Evolutionary conservation across 768 basidiomycete genomes (phyloP).

Genomic region (Podaxis sp.): DNA sequence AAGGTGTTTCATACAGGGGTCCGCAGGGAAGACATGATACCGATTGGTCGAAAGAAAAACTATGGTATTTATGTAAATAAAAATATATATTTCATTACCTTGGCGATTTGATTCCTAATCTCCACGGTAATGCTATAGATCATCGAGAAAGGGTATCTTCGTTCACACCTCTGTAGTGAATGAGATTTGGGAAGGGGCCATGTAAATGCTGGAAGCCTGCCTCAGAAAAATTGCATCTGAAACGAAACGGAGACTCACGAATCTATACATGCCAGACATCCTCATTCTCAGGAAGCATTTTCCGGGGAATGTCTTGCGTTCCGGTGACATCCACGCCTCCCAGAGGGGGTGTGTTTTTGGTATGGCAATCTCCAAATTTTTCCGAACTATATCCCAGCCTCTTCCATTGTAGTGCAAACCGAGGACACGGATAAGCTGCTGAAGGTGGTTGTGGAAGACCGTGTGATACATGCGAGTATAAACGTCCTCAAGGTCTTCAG

Average conservation of each 20-base stretch:
- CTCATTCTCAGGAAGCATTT: constrained; percentile 62
- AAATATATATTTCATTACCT: neutral
- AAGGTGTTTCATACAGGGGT: neutral
- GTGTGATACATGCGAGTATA: constrained; percentile 60
- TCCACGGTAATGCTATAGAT: neutral
- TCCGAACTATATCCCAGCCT: constrained; percentile 52
- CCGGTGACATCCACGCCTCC: constrained; percentile 49
- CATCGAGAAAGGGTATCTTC: constrained; percentile 12
- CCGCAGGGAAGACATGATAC: neutral
- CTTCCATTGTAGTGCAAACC: constrained; percentile 54
- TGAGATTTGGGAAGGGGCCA: constrained; percentile 54
- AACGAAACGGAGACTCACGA: constrained; percentile 36
- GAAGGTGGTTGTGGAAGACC: constrained; percentile 58
- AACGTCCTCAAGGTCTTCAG: constrained; percentile 51
- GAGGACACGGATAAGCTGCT: constrained; percentile 58
- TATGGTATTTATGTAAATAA: neutral
- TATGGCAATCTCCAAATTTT: constrained; percentile 42
- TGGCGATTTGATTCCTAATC: neutral
- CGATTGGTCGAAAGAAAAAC: neutral
- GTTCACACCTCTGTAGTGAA: constrained; percentile 46
- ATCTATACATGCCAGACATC: constrained; percentile 54
- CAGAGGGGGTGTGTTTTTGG: constrained; percentile 48
- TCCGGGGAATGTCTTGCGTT: constrained; percentile 46
- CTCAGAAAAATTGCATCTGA: neutral
- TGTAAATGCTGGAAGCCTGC: constrained; percentile 44